A percentile compares a stretch with the other conserved stretches of the same genome.
Evolutionary conservation across 83 land plant species (phyloP).

Genomic region (Diphasiastrum complanatum): DNA sequence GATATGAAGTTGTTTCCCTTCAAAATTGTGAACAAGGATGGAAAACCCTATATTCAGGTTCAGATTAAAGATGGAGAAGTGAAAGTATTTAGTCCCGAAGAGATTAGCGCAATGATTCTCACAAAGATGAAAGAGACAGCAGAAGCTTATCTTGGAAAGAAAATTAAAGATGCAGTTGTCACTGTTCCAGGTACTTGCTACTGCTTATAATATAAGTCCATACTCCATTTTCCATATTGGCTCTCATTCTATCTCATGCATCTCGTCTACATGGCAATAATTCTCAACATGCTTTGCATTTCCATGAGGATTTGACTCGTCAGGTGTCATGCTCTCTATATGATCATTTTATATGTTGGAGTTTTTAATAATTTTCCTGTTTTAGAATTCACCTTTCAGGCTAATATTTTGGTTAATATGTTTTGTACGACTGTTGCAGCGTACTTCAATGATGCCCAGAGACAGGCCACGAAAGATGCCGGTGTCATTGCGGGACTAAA

Average conservation of each 20-base stretch:
- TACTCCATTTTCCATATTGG: background rate
- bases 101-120: constrained; percentile 61
- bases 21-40: constrained; percentile 72
- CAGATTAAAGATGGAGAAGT: constrained; percentile 53
- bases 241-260: background rate
- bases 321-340: too few species aligned
- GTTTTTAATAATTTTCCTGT: too few species aligned
- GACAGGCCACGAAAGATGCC: too few species aligned
- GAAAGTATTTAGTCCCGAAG: constrained; percentile 70
- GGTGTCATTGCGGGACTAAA: constrained; percentile 6
- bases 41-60: constrained; percentile 61
- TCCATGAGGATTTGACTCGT: too few species aligned
- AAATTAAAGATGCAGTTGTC: constrained; percentile 34
- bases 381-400: too few species aligned
- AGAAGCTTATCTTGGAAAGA: constrained; percentile 39
- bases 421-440: too few species aligned
- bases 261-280: background rate
- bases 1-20: constrained; percentile 58
- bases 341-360: too few species aligned
- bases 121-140: constrained; percentile 70
- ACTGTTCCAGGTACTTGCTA: constrained; percentile 23
- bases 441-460: too few species aligned
- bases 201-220: background rate
- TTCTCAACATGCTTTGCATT: too few species aligned
- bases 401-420: too few species aligned